Base-by-base conservation (phyloP, 768 basidiomycete species). In the Mycena albidolilacea region DNA sequence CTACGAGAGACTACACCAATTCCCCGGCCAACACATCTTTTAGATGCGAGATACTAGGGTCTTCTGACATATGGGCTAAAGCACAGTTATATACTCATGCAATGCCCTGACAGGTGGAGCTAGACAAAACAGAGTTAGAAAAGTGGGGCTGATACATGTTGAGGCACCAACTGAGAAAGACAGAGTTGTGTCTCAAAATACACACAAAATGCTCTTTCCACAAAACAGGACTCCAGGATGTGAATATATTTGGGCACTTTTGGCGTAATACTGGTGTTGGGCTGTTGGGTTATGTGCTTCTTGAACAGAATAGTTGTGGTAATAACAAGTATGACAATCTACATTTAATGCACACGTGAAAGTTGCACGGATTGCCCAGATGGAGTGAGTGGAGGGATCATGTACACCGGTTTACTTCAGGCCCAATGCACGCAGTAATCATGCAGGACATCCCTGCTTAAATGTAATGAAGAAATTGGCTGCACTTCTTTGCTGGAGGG, bases 101-200 rank as follows among this genome's bases (percentile, higher is more conserved):
- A n/a, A 66, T 66, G 0, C 65, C 54, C 14, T 46, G 15, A 8
- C 21, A 30, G 2, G 43, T 57, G 14, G 21, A 21, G 30, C 65
- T 66, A 15, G 8, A 55, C 3, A 4, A 14, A n/a, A n/a, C n/a
- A n/a, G n/a, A n/a, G n/a, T n/a, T n/a, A n/a, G n/a, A n/a, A n/a
- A n/a, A n/a, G n/a, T n/a, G n/a, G n/a, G n/a, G n/a, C n/a, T n/a
- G n/a, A n/a, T n/a, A n/a, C n/a, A n/a, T n/a, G n/a, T n/a, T n/a
- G n/a, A n/a, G n/a, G n/a, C n/a, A n/a, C n/a, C n/a, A n/a, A n/a
- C n/a, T n/a, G n/a, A n/a, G n/a, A n/a, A n/a, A n/a, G n/a, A n/a
- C n/a, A n/a, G n/a, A n/a, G n/a, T n/a, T 66, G 64, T 2, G 15
- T 30, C 17, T 43, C 52, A 55, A 66, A 66, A 12, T 66, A 43